phyloP scores from a whole-genome alignment of 306 rosid genomes.

The Fagus crenata region DNA sequence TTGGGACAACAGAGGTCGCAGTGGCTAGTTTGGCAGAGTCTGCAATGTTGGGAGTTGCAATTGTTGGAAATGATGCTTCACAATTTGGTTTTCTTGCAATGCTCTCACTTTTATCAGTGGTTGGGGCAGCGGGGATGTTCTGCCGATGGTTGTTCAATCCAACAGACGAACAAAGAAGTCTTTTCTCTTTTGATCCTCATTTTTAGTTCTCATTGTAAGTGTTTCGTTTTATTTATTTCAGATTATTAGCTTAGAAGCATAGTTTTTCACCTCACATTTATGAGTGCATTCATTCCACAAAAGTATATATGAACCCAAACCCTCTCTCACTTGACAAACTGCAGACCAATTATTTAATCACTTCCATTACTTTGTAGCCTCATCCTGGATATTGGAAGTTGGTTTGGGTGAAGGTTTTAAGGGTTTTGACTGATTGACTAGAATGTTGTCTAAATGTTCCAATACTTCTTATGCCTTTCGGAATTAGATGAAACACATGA shows the following conservation, averaged over 20 bases:
- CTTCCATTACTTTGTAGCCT: neutral
- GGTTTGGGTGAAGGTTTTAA: neutral
- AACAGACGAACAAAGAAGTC: conserved; percentile 70
- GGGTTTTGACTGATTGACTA: neutral
- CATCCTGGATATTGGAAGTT: neutral
- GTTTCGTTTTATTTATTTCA: neutral
- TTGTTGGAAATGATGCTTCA: conserved; percentile 76
- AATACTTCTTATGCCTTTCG: neutral
- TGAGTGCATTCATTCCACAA: neutral
- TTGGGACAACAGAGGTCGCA: conserved; percentile 90
- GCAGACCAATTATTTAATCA: neutral
- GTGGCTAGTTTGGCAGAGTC: conserved; percentile 96
- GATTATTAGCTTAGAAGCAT: conserved; percentile 9
- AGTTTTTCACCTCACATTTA: neutral
- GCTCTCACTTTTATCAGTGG: conserved; percentile 78
- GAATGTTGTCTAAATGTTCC: neutral
- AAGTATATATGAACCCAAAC: neutral
- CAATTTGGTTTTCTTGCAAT: conserved; percentile 74
- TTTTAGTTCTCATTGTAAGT: conserved; percentile 50
- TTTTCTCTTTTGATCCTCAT: conserved; percentile 65
- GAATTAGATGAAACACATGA: neutral
- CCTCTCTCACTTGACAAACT: neutral
- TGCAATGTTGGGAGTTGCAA: conserved; percentile 80
- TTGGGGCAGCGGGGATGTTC: conserved; percentile 82
- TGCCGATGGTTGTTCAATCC: conserved; percentile 89